phyloP scores from a whole-genome alignment of 495 filamentous ascomycete species.

The Hypoxylon crocopeplum region DNA sequence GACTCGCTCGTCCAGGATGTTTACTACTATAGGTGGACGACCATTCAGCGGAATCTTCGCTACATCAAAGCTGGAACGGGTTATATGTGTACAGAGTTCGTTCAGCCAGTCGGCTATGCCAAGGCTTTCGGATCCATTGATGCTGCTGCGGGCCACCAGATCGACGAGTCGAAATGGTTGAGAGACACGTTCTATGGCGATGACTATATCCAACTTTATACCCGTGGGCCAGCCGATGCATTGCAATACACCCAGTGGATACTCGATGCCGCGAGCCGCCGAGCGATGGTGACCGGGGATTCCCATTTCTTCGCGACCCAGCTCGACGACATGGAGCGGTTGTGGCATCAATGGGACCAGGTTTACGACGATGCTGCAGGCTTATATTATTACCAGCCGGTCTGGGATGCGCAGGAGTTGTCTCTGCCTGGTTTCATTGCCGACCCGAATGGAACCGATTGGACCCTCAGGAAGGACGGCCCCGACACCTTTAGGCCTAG shows the following conservation, averaged over 20 bases:
- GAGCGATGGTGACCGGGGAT: conserved; percentile 51
- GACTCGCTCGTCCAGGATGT: conserved; percentile 52
- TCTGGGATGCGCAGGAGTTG: conserved; percentile 55
- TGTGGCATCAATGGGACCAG: conserved; percentile 51
- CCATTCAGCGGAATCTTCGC: conserved; percentile 50
- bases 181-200: conserved; percentile 48
- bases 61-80: conserved; percentile 51
- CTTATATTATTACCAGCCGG: conserved; percentile 51
- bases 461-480: conserved; percentile 42
- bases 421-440: conserved; percentile 51
- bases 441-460: conserved; percentile 43
- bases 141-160: conserved; percentile 53
- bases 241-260: conserved; percentile 55
- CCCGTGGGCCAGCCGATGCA: conserved; percentile 50
- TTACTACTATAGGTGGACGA: conserved; percentile 55
- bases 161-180: conserved; percentile 55
- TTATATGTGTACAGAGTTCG: conserved; percentile 53
- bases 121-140: conserved; percentile 49
- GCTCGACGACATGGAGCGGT: conserved; percentile 48
- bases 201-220: conserved; percentile 53
- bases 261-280: conserved; percentile 46
- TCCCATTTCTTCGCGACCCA: conserved; percentile 44
- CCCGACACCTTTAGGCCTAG: conserved; percentile 53
- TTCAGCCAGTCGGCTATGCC: conserved; percentile 49
- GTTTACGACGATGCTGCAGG: conserved; percentile 42